phyloP scores from a whole-genome alignment of 2,329 filamentous ascomycete species.

The Aspergillus proliferans region DNA sequence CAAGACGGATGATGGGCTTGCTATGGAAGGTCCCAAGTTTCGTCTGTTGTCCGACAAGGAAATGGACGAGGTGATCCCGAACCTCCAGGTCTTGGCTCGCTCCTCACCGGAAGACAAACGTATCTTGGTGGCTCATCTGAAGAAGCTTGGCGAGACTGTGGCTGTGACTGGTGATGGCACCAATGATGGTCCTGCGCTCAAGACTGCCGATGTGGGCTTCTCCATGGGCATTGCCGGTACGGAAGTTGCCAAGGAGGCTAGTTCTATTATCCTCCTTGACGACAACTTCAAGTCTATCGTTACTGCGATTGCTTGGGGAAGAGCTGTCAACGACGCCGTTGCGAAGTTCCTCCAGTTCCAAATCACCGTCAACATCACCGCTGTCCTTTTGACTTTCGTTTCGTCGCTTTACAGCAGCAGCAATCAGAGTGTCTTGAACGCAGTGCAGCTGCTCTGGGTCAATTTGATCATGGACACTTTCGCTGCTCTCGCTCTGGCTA shows the following conservation, averaged over 20 bases:
- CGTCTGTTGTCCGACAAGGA: constrained; percentile 54
- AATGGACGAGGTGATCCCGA: constrained; percentile 54
- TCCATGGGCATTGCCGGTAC: constrained; percentile 64
- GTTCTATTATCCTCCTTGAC: constrained; percentile 62
- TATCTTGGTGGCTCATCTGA: constrained; percentile 56
- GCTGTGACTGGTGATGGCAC: constrained; percentile 61
- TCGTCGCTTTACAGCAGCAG: constrained; percentile 67
- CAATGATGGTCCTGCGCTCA: constrained; percentile 60
- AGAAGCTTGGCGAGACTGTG: constrained; percentile 57
- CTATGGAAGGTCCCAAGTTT: constrained; percentile 65
- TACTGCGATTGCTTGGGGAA: constrained; percentile 62
- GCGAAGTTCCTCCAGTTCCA: constrained; percentile 61
- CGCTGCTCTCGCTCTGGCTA: constrained; percentile 79
- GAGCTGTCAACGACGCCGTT: constrained; percentile 62
- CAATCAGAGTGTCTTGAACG: constrained; percentile 71
- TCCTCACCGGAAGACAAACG: constrained; percentile 64
- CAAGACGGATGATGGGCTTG: constrained; percentile 51
- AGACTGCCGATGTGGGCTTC: constrained; percentile 61
- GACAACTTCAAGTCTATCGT: constrained; percentile 62
- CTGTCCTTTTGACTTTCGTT: constrained; percentile 79
- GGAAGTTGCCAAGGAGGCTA: constrained; percentile 62
- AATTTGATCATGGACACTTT: constrained; percentile 98
- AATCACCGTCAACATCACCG: constrained; percentile 83
- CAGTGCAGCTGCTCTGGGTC: constrained; percentile 91
- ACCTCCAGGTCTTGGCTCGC: constrained; percentile 58